Conservation (phyloP, 1,139 yeast species). For the Sugiyamaella paludigena region DNA sequence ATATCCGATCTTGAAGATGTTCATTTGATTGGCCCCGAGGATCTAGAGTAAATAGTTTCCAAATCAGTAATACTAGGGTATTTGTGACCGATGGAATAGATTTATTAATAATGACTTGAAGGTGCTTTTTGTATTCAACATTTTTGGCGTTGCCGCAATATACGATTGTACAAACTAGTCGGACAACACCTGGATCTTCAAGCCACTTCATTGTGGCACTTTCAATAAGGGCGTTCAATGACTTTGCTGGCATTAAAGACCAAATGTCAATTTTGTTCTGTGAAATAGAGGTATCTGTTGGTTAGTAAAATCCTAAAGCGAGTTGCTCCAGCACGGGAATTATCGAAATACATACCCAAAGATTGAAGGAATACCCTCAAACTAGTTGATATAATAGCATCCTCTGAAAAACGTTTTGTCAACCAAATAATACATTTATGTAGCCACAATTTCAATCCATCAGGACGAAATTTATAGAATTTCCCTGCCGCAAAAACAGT, state of each 20-base stretch:
- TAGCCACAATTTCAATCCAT: constrained; percentile 15
- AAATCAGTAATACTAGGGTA: constrained; percentile 24
- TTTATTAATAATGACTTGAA: constrained; percentile 64
- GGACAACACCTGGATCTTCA: constrained; percentile 41
- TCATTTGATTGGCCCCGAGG: constrained; percentile 47
- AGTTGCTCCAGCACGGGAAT: background rate
- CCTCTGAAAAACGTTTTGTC: constrained; percentile 31
- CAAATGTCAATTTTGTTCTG: constrained; percentile 39
- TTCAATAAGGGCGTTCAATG: constrained; percentile 67
- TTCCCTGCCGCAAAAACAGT: constrained; percentile 3
- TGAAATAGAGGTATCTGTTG: constrained; percentile 2
- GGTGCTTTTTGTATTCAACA: constrained; percentile 51
- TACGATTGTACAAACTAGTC: constrained; percentile 44
- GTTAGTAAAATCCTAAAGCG: background rate
- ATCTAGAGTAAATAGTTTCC: constrained; percentile 40
- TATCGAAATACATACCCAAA: constrained; percentile 16
- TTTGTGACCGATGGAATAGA: constrained; percentile 12
- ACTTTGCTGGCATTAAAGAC: constrained; percentile 46
- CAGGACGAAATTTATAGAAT: constrained; percentile 3
- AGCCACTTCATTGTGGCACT: constrained; percentile 57
- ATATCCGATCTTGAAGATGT: constrained; percentile 47
- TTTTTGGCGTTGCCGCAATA: constrained; percentile 40
- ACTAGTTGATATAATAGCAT: constrained; percentile 15
- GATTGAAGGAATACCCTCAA: constrained; percentile 14
- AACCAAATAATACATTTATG: constrained; percentile 29